Percentiles rank a stretch among this genome's conserved stretches.
These are phyloP conservation scores for Entophlyctis helioformis DNA, from an alignment of 192 early-diverging fungal genomes.

Conservation along the genomic window DNA sequence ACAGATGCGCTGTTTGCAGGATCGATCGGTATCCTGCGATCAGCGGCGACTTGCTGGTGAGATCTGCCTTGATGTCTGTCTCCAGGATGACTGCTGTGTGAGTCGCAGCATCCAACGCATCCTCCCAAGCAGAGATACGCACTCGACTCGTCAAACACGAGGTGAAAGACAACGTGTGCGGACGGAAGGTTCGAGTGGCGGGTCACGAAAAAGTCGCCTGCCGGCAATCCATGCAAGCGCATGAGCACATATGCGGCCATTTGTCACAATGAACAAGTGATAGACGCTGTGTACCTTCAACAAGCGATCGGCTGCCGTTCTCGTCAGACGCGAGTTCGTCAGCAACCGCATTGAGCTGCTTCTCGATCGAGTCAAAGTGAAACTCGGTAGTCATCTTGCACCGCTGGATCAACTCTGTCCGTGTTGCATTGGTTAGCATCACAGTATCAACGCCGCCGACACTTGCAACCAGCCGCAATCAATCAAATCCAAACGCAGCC, in stretches of 20 bases:
- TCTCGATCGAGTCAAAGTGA: conserved; percentile 59
- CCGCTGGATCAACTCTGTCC: conserved; percentile 39
- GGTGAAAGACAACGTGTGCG: conserved; percentile 62
- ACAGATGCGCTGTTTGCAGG: conserved; percentile 39
- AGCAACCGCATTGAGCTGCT: conserved; percentile 45
- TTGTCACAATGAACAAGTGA: background rate
- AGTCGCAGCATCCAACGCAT: background rate
- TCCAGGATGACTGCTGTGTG: background rate
- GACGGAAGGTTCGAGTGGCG: conserved; percentile 63
- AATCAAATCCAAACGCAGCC: no score
- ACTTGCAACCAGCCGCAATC: conserved; percentile 1
- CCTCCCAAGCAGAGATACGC: background rate
- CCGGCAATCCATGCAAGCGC: conserved; percentile 5
- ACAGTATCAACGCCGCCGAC: background rate
- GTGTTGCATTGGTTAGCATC: no score
- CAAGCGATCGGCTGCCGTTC: conserved; percentile 8
- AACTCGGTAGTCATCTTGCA: conserved; percentile 61
- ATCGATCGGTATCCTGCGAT: conserved; percentile 54
- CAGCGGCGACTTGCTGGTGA: conserved; percentile 15
- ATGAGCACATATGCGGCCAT: background rate
- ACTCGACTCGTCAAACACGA: conserved; percentile 40
- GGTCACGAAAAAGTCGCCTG: conserved; percentile 63
- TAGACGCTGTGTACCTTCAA: conserved; percentile 31
- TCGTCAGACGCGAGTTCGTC: conserved; percentile 30
- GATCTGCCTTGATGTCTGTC: conserved; percentile 5